A percentile compares a stretch with the other conserved stretches of the same genome.
phyloP scores from a whole-genome alignment of 805 yeast genomes.

The Yarrowia sp. region DNA sequence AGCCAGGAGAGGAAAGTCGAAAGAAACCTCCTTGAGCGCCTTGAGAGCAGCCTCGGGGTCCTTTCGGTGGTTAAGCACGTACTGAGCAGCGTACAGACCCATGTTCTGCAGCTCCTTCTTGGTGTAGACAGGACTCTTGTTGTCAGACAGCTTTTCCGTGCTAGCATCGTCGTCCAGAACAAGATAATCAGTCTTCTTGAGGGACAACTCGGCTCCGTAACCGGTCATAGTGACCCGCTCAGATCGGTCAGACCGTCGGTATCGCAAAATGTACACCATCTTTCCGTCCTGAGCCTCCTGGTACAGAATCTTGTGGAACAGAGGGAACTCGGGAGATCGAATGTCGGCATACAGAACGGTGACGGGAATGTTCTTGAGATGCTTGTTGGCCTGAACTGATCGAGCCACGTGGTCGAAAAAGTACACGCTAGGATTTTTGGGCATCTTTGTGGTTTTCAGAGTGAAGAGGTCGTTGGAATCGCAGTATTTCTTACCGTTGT shows the following conservation, averaged over 20 bases:
- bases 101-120: constrained; percentile 33
- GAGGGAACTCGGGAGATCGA: constrained; percentile 46
- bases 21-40: constrained; percentile 42
- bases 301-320: constrained; percentile 56
- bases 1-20: constrained; percentile 57
- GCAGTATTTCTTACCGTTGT: constrained; percentile 56
- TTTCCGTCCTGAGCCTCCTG: constrained; percentile 62
- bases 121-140: constrained; percentile 1
- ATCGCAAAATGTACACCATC: constrained; percentile 71
- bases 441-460: constrained; percentile 52
- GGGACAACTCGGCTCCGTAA: constrained; percentile 61
- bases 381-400: constrained; percentile 31
- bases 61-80: constrained; percentile 35
- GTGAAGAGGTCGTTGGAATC: constrained; percentile 75
- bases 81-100: constrained; percentile 37
- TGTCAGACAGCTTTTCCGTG: constrained; percentile 26
- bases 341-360: constrained; percentile 68
- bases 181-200: constrained; percentile 64
- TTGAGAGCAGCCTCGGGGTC: constrained; percentile 38
- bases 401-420: constrained; percentile 66
- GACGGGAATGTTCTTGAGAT: constrained; percentile 44
- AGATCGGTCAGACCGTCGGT: constrained; percentile 43
- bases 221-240: constrained; percentile 42
- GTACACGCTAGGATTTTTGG: constrained; percentile 33
- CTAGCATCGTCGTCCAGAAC: constrained; percentile 58